Conservation (phyloP, 139 green algal genomes). For the Mychonastes homosphaera region DNA sequence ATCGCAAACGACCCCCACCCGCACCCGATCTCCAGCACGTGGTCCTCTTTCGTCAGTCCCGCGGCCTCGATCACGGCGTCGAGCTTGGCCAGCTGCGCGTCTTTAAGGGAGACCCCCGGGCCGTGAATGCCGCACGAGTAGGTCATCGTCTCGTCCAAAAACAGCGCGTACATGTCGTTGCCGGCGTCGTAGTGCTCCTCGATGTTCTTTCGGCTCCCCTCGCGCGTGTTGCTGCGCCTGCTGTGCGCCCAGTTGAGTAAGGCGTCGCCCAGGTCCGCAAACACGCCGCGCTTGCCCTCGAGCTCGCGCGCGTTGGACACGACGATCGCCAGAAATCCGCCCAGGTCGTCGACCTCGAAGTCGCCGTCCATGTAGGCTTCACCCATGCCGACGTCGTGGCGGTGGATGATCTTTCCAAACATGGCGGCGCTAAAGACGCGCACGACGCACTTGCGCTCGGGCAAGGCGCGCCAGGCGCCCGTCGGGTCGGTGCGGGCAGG, state of each 20-base stretch:
- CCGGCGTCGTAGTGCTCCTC: conserved; percentile 95
- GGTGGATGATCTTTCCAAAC: conserved; percentile 66
- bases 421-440: conserved; percentile 58
- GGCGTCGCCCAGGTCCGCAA: conserved; percentile 68
- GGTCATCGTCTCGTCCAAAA: conserved; percentile 90
- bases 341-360: conserved; percentile 48
- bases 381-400: conserved; percentile 76
- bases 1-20: conserved; percentile 94
- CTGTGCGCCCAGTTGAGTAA: conserved; percentile 64
- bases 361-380: conserved; percentile 84
- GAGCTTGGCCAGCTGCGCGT: conserved; percentile 77
- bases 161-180: conserved; percentile 87
- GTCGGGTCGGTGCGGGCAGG: conserved; percentile 28
- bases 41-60: conserved; percentile 26
- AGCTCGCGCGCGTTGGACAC: conserved; percentile 18
- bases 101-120: conserved; percentile 19
- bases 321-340: conserved; percentile 2
- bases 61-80: conserved; percentile 57
- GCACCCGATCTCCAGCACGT: conserved; percentile 95
- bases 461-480: conserved; percentile 54
- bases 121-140: conserved; percentile 77
- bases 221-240: conserved; percentile 66
- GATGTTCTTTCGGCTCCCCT: conserved; percentile 77
- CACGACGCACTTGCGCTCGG: conserved; percentile 41
- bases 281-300: conserved; percentile 30